Evolutionary conservation across 441 rosid genomes (phyloP), one percentile per base, ranked within the genome.

Genomic region (Syzygium malaccense): DNA sequence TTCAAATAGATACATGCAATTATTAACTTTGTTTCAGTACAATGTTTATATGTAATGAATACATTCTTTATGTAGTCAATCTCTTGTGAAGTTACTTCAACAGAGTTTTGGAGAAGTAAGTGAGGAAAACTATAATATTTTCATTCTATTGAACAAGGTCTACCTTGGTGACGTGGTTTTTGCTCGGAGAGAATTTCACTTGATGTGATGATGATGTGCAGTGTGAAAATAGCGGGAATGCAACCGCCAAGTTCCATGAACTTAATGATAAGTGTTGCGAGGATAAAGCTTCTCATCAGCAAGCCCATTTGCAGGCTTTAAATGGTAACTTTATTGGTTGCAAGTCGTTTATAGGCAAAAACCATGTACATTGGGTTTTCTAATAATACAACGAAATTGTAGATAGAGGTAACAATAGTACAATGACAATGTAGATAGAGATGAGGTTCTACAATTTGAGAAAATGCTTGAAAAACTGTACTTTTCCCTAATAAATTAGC

Each of bases 91-190:
- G 95, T 94, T 96, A 85, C 95, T 97, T 86, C 88, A 95, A 56
- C 96, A 96, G 94, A 95, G 95, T 95, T 94, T 98, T 14, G 94
- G 96, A 91, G 99, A 97, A 98, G 99, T 97, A 53, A 71, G 92
- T 86, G 32, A 68, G 79, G 62, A 49, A 87, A 88, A 91, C 75
- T 78, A 58, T 58, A 51, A 68, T 86, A 26, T 48, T 56, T 78
- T 32, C 85, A 89, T 62, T 89, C 53, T 57, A 6, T 88, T 79
- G 41, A 53, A 85, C 85, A 57, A 79, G 64, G 53, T 86, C 79
- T 88, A 88, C 49, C 75, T 68, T 64, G 37, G 71, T 64, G 64
- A 30, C 2, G 85, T 55, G 10, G 14, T 51, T 86, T 57, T 85
- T 11, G 55, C 66, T 28, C 0, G 10, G 37, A 86, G 45, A 87